Evolutionary conservation across 2,329 filamentous ascomycete species (phyloP), one percentile per base, ranked within the genome.

Genomic region (Ophiostoma sp.): DNA sequence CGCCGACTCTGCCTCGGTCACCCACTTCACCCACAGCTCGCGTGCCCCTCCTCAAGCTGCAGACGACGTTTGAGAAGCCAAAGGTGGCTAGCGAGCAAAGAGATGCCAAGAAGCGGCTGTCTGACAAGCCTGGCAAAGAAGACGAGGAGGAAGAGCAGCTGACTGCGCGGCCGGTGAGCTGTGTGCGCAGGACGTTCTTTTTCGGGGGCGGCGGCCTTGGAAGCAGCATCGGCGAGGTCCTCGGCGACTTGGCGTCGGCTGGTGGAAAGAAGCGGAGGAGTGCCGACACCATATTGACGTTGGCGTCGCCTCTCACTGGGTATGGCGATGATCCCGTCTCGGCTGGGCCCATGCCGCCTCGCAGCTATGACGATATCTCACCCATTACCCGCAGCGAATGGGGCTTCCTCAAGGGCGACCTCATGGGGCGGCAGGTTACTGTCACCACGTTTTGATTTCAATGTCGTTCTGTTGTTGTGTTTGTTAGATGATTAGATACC

Each of bases 321-420:
- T 5, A 6, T 16, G 40, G 40, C 38, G 64, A 41, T 16, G 62
- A 65, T 9, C 42, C 55, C 9, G 40, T 66, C 8, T 58, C 66
- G n/a, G 67, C 55, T 12, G 67, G 52, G 11, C 82, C 85, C 0
- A 75, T 78, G 76, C 88, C 86, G 69, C 86, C 86, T 68, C 86
- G 85, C 1, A 86, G 78, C 7, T 85, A 84, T 71, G 85, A 86
- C 27, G 86, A 89, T 73, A 85, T 88, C 68, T 87, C 85, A 65
- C 86, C 86, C 5, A 82, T 84, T 38, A 88, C 86, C 8, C 80
- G 83, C 55, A 84, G 84, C 5, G 86, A 88, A 76, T 89, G 86
- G 86, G 84, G 85, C 0, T 85, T 85, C 73, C 75, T 89, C 72
- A 85, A 87, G 77, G 78, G 80, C 55, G 82, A 82, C 3, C 79